phyloP scores from a whole-genome alignment of 2,329 filamentous ascomycete genomes.

The Talaromyces sp. region DNA sequence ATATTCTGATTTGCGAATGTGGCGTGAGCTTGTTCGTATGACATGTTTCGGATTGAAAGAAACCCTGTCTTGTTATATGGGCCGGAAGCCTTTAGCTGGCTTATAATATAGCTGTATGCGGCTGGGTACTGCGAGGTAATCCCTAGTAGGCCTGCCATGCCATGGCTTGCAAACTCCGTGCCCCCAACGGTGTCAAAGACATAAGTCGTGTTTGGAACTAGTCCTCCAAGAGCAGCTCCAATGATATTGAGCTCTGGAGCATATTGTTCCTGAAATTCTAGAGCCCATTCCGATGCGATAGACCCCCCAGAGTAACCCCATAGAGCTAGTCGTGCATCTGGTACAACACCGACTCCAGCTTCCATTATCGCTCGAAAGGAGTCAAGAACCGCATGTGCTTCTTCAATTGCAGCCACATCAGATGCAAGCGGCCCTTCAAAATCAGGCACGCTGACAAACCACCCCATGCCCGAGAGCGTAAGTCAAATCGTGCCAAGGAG shows the following conservation, averaged over 20 bases:
- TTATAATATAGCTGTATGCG: not conserved
- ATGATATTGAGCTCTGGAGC: slow-evolving; percentile 47
- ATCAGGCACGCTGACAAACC: slow-evolving; percentile 47
- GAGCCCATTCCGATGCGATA: slow-evolving; percentile 46
- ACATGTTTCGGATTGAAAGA: not conserved
- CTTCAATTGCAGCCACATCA: slow-evolving; percentile 38
- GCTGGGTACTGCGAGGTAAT: slow-evolving; percentile 21
- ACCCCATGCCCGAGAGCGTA: slow-evolving; percentile 35
- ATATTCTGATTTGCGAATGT: not conserved
- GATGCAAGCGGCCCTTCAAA: slow-evolving; percentile 42
- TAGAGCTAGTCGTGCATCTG: slow-evolving; percentile 34
- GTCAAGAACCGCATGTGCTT: slow-evolving; percentile 43
- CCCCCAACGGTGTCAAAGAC: not conserved
- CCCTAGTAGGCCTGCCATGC: slow-evolving; percentile 20
- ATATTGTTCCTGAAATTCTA: slow-evolving; percentile 46
- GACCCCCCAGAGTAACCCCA: slow-evolving; percentile 57
- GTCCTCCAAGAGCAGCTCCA: slow-evolving; percentile 48
- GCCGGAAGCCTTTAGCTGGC: not conserved
- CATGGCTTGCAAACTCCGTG: not conserved
- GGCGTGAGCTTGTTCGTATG: not conserved
- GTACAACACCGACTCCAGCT: slow-evolving; percentile 25
- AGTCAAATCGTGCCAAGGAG: not conserved
- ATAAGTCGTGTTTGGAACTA: slow-evolving; percentile 37
- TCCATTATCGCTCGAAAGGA: slow-evolving; percentile 38
- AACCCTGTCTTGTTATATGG: not conserved